These are phyloP conservation scores for Calcarisporium arbuscula DNA, from an alignment of 2,329 filamentous ascomycete genomes.

Conservation along the genomic window DNA sequence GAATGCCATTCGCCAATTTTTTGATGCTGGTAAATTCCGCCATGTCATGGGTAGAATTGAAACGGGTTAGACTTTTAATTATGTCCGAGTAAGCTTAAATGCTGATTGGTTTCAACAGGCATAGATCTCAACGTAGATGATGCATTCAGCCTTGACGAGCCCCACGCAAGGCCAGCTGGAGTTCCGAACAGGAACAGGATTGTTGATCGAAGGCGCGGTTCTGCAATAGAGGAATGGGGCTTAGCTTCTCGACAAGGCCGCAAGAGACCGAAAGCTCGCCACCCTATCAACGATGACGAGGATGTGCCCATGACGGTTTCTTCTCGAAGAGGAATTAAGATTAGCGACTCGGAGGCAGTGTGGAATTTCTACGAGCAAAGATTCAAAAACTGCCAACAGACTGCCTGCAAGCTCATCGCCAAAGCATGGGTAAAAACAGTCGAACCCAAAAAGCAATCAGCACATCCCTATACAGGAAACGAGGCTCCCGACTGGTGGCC, in stretches of 20 bases:
- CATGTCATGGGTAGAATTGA: conserved; percentile 31
- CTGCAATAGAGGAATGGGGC: conserved; percentile 26
- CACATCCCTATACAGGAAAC: conserved; percentile 63
- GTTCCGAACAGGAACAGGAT: conserved; percentile 19
- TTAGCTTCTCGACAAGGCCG: conserved; percentile 20
- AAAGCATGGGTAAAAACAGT: conserved; percentile 73
- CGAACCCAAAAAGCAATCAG: conserved; percentile 71
- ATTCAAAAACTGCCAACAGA: conserved; percentile 63
- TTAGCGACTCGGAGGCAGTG: conserved; percentile 48
- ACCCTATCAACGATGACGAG: conserved; percentile 32
- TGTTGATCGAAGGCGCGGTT: conserved; percentile 24
- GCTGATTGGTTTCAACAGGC: background rate
- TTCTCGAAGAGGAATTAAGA: conserved; percentile 38
- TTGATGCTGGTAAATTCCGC: conserved; percentile 37
- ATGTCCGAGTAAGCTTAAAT: background rate
- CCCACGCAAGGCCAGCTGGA: conserved; percentile 15
- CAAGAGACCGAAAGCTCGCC: conserved; percentile 28
- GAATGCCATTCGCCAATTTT: conserved; percentile 37
- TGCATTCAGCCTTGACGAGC: conserved; percentile 19
- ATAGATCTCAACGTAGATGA: conserved; percentile 29
- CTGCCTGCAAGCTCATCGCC: conserved; percentile 63
- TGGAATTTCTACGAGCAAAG: conserved; percentile 54
- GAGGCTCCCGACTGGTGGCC: conserved; percentile 65
- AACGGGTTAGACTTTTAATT: conserved; percentile 25
- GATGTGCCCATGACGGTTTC: conserved; percentile 32